Evolutionary conservation across 441 rosid species (phyloP).

Genomic region (Francoa sonchifolia): DNA sequence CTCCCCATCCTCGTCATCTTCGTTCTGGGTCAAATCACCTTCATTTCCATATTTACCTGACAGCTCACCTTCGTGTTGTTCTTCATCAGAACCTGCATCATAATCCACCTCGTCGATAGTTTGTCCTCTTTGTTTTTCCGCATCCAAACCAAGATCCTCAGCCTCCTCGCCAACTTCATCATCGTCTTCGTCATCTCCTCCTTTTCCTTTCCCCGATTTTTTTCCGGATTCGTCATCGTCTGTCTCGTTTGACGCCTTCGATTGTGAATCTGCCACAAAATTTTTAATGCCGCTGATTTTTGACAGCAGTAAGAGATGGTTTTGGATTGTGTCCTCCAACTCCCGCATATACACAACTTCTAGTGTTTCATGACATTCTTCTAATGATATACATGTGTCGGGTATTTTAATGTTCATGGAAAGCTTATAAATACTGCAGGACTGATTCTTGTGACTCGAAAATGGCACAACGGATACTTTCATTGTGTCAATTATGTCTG

Average conservation of each 20-base stretch:
- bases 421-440: conserved; percentile 72
- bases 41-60: conserved; percentile 44
- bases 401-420: conserved; percentile 59
- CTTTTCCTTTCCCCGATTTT: conserved; percentile 14
- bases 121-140: conserved; percentile 45
- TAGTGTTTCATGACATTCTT: conserved; percentile 61
- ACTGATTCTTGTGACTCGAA: conserved; percentile 23
- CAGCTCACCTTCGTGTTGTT: conserved; percentile 28
- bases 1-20: conserved; percentile 23
- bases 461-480: conserved; percentile 55
- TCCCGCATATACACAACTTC: conserved; percentile 46
- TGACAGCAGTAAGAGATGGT: conserved; percentile 46
- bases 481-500: conserved; percentile 64
- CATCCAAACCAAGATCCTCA: conserved; percentile 90
- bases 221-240: conserved; percentile 39
- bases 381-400: conserved; percentile 30
- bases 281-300: conserved; percentile 67
- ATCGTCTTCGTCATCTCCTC: conserved; percentile 31
- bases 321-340: conserved; percentile 87
- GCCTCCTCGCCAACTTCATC: conserved; percentile 36
- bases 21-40: conserved; percentile 36
- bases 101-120: conserved; percentile 71
- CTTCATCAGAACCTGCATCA: conserved; percentile 57
- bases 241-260: conserved; percentile 30
- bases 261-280: conserved; percentile 22